These are phyloP conservation scores for Chlorella sorokiniana DNA, from an alignment of 139 green algal species.

Conservation along the genomic window DNA sequence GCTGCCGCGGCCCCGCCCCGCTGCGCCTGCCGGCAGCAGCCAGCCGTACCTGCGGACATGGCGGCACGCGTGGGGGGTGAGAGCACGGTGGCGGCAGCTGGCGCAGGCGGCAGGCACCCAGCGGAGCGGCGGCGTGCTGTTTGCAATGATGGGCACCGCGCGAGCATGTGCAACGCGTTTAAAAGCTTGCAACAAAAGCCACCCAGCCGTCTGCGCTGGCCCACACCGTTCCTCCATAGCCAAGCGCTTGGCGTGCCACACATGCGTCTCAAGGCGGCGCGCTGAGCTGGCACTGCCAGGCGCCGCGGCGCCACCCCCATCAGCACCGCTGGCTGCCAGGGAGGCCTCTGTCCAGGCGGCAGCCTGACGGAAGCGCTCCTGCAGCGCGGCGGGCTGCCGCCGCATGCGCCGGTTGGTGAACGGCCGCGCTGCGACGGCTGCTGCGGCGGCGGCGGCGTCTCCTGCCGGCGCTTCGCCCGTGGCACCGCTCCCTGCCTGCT, in stretches of 20 bases:
- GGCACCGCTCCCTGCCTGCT: background rate
- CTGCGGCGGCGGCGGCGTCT: background rate
- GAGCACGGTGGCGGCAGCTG: too few relatives aligned
- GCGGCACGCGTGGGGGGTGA: too few relatives aligned
- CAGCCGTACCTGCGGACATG: constrained; percentile 61
- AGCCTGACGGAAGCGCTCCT: constrained; percentile 18
- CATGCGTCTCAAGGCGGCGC: constrained; percentile 65
- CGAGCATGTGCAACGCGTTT: too few relatives aligned
- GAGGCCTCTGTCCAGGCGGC: constrained; percentile 29
- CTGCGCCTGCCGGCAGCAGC: constrained; percentile 50
- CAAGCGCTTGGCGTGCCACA: constrained; percentile 76
- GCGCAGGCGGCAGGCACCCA: too few relatives aligned
- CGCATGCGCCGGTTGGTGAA: constrained; percentile 63
- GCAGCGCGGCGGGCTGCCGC: constrained; percentile 50
- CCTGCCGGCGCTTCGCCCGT: background rate
- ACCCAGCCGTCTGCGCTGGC: background rate
- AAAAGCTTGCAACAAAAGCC: too few relatives aligned
- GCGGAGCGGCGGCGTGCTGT: background rate
- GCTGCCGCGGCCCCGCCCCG: constrained; percentile 62
- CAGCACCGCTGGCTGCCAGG: background rate
- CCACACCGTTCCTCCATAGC: constrained; percentile 43
- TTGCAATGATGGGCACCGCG: background rate
- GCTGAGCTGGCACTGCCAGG: background rate
- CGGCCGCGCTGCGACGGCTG: background rate
- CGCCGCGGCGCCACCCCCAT: background rate